A percentile compares a stretch with the other conserved stretches of the same genome.
phyloP scores from a whole-genome alignment of 2,329 filamentous ascomycete species.

The Paracoccidioides lutzii region DNA sequence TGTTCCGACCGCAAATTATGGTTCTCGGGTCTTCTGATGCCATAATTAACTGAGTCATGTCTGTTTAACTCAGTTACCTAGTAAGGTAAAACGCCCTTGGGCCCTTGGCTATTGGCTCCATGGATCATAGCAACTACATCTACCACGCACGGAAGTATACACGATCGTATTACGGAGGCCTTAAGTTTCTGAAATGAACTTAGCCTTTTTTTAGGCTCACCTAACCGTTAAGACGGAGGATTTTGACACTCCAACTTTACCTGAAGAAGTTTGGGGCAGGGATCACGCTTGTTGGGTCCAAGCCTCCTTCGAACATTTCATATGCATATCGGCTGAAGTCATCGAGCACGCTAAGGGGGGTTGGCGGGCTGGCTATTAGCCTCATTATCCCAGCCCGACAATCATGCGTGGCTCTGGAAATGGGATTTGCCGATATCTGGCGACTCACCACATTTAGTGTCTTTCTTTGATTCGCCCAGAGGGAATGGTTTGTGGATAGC shows the following conservation, averaged over 20 bases:
- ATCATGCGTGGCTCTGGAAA: slow-evolving; percentile 1
- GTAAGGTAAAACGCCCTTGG: background rate
- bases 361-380: background rate
- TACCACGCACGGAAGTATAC: no score
- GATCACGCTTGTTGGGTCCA: background rate
- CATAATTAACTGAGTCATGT: no score
- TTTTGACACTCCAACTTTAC: background rate
- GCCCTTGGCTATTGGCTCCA: background rate
- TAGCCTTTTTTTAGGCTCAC: background rate
- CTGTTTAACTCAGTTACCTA: no score
- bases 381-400: background rate
- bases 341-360: background rate
- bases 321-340: background rate
- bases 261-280: background rate
- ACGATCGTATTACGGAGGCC: background rate
- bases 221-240: background rate
- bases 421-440: slow-evolving; percentile 1
- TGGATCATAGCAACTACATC: background rate
- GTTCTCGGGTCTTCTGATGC: no score
- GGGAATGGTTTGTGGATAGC: background rate
- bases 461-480: background rate
- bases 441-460: background rate
- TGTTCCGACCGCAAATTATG: no score
- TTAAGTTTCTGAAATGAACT: background rate
- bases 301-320: slow-evolving; percentile 1